Base-by-base conservation (phyloP, 495 filamentous ascomycete species). In the Neurospora tetraspora region DNA sequence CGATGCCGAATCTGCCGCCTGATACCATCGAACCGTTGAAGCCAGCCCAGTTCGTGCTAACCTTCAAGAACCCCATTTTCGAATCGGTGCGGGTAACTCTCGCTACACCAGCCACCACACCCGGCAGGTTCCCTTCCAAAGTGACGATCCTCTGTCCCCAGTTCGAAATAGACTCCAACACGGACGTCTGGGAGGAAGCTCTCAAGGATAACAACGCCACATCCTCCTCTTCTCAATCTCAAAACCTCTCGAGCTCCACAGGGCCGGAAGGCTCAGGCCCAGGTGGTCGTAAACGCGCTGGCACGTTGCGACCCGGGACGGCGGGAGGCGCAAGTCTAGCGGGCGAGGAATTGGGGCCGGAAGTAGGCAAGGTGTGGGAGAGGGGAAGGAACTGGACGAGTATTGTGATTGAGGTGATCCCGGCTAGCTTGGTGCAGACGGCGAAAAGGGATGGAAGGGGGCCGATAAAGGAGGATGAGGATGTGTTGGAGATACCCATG, bases 281-380 rank as follows among this genome's bases (percentile, higher is more conserved):
- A 61, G 53, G 53, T 12, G 45, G 45, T 61, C 53, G 53, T 61
- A 61, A 61, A 36, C 53, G 53, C 53, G 53, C 53, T 0, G 53
- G 53, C 68, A 69, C 47, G 71, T 38, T 59, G 45, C 70, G 38
- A 43, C 70, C 3, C 77, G 82, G 72, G 76, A 85, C 76, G 73
- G 83, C 74, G 69, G 84, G 75, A 68, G 83, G 68, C 76, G 78
- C 27, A 80, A 79, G 76, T 80, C 73, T 37, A 80, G 77, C 69
- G 83, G 82, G 16, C 80, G 82, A 40, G 77, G 78, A 8, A 80
- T 74, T 31, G 76, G 76, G 38, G 79, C 90, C 93, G 3, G 93
- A 97, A 79, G 93, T 92, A 6, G 96, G 96, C 18, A 98, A 98
- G 81, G 90, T 99, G 36, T 99, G 93, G 93, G 93, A 98, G 73